Percentiles rank a stretch among this genome's conserved stretches.
These are phyloP conservation scores for Amanita pseudoporphyria DNA, from an alignment of 768 basidiomycete species.

Conservation along the genomic window DNA sequence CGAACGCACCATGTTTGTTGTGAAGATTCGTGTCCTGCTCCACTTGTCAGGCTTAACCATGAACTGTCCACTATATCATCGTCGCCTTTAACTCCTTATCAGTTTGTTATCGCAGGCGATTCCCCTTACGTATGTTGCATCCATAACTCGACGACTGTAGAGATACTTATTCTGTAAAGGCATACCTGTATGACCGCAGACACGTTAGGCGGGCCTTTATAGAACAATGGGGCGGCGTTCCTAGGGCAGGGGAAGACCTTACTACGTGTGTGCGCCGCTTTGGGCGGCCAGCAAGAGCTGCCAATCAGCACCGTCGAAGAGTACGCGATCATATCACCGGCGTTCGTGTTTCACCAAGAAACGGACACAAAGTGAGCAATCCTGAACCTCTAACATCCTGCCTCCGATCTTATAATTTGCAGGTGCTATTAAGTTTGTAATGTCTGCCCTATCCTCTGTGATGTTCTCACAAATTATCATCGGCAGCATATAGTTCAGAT, in stretches of 20 bases:
- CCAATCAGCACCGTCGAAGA: constrained; percentile 22
- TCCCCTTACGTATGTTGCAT: constrained; percentile 54
- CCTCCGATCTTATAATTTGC: constrained; percentile 4
- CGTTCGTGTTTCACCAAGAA: constrained; percentile 55
- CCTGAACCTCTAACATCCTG: not conserved
- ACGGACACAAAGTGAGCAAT: constrained; percentile 61
- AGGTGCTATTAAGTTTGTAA: constrained; percentile 59
- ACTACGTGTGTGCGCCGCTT: constrained; percentile 80
- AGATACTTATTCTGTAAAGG: constrained; percentile 29
- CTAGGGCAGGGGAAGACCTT: constrained; percentile 30
- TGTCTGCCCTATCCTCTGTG: not conserved
- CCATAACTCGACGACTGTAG: not conserved
- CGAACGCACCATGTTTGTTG: constrained; percentile 60
- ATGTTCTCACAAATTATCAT: not conserved
- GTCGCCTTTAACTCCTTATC: constrained; percentile 72
- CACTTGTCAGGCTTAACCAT: constrained; percentile 56
- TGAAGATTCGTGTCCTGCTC: constrained; percentile 50
- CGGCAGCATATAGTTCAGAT: constrained; percentile 63
- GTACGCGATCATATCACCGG: constrained; percentile 65
- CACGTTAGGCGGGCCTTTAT: constrained; percentile 51
- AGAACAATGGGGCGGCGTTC: constrained; percentile 63
- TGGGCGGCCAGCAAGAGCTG: constrained; percentile 32
- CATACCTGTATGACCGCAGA: constrained; percentile 77
- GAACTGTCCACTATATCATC: constrained; percentile 66
- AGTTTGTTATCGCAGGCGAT: constrained; percentile 79